Percentiles rank a stretch among this genome's conserved stretches.
Conservation (phyloP, 2,329 filamentous ascomycete genomes). For the Botryotinia convoluta region DNA sequence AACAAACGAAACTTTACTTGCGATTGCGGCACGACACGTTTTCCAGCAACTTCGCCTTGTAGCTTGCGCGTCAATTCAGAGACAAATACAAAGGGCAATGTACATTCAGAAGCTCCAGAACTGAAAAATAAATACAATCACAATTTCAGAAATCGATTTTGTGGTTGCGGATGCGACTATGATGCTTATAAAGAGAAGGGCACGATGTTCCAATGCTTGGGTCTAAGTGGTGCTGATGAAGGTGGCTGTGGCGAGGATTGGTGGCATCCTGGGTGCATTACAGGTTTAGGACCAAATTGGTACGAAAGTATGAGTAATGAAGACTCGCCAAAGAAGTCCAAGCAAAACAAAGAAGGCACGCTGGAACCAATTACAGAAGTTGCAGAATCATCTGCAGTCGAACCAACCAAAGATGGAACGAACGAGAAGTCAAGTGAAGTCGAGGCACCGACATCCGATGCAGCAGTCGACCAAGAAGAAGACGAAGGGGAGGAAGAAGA, state of each 20-base stretch:
- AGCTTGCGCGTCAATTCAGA: constrained; percentile 67
- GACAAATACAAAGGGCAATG: constrained; percentile 73
- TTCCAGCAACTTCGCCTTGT: constrained; percentile 67
- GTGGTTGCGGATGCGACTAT: constrained; percentile 84
- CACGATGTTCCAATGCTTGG: constrained; percentile 97
- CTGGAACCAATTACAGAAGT: constrained; percentile 53
- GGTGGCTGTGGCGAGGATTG: constrained; percentile 96
- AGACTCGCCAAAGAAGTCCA: constrained; percentile 35
- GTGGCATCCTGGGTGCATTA: constrained; percentile 92
- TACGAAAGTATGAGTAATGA: constrained; percentile 52
- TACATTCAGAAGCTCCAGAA: constrained; percentile 71
- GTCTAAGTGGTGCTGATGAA: constrained; percentile 72
- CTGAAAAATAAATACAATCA: constrained; percentile 87
- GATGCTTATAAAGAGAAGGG: constrained; percentile 86
- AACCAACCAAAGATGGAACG: constrained; percentile 25
- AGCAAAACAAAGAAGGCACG: constrained; percentile 32
- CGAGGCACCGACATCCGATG: constrained; percentile 27
- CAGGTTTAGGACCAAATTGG: constrained; percentile 76
- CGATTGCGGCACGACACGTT: constrained; percentile 87
- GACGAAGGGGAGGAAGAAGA: constrained; percentile 53
- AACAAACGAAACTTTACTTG: constrained; percentile 93
- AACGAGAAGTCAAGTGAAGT: constrained; percentile 20
- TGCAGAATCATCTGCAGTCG: constrained; percentile 39
- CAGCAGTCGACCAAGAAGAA: constrained; percentile 39
- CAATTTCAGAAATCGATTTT: constrained; percentile 92